Base-by-base conservation (phyloP, 495 filamentous ascomycete species). In the Amorphotheca resinae region DNA sequence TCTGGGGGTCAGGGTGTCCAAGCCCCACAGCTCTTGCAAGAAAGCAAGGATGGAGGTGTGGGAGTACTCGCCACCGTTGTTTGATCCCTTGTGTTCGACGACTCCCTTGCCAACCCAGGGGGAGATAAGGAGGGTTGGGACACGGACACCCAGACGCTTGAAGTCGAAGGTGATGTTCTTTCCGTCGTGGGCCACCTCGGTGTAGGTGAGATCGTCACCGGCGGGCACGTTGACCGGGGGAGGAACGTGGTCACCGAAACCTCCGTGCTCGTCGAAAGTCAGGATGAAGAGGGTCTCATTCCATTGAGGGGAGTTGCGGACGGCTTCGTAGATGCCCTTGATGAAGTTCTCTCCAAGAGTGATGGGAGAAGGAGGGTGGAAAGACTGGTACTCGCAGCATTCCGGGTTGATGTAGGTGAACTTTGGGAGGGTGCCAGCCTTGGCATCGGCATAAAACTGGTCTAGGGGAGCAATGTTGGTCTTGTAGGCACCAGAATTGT, bases 331-430 rank as follows among this genome's bases (percentile, higher is more conserved):
- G 46, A 72, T 62, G 11, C 54, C 46, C 51, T 72, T 72, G 56
- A 74, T 62, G 42, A 72, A 56, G 15, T 44, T 50, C 53, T 74
- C 66, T 37, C 68, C 70, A 30, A 63, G 55, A 21, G 60, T 64
- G 58, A 71, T 59, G 12, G 60, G 59, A 11, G 59, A 60, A 3
- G 58, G 59, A 0, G 67, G 68, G 55, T 73, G 67, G 60, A 70
- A 65, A 35, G 65, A 70, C 47, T 59, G 67, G 18, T 64, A 68
- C 35, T 53, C 56, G 50, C 70, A 73, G 64, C 70, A 73, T 32
- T 60, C 61, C 1, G 70, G 70, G 58, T 73, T 68, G 47, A 73
- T 51, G 49, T 67, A 73, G 34, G 62, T 64, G 46, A 73, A 60
- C 31, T 67, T 53, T 5, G 68, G 59, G 1, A 72, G 65, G 2